Base-by-base conservation (phyloP, 345 rosid species). In the Populus davidiana region DNA sequence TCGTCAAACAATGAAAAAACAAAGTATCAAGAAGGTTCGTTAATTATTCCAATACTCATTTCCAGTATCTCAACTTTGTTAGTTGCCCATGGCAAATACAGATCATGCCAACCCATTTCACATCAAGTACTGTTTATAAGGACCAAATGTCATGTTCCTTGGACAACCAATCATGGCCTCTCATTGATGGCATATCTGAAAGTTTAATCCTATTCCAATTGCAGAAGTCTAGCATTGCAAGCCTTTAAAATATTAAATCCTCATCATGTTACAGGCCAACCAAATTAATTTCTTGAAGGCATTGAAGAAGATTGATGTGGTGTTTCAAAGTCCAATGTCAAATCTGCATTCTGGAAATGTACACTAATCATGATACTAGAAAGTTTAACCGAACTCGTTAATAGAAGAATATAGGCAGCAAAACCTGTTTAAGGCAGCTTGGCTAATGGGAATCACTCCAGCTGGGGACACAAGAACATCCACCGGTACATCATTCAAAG, bases 401-500 rank as follows among this genome's bases (percentile, higher is more conserved):
- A 62, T 25, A 38, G 47, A 74, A 77, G 77, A 62, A 71, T 29
- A 10, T 43, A 59, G 64, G 18, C 6, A 61, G 52, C 5, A 31
- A 62, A 52, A 90, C 97, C 93, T 90, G 76, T 89, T 91, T 8
- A 81, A 75, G 69, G 98, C 94, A 78, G 85, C 82, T n/a, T 79
- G 81, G 82, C 78, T 86, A 64, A 90, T 87, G 62, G 88, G 92
- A 82, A 86, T 81, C 56, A 89, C 85, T n/a, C 97, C 94, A 65
- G 92, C 83, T 36, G 96, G 90, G 80, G 96, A 78, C 72, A 92
- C 90, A 54, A 96, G 87, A 75, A 96, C 97, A 80, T 92, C 97
- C 52, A 93, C 86, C 39, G 81, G 81, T 36, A 90, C 81, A 82
- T 96, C 98, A 50, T 81, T 76, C 17, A 85, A 75, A 75, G 98